phyloP scores from a whole-genome alignment of 1,284 basidiomycete genomes.

The Moniliophthora roreri region DNA sequence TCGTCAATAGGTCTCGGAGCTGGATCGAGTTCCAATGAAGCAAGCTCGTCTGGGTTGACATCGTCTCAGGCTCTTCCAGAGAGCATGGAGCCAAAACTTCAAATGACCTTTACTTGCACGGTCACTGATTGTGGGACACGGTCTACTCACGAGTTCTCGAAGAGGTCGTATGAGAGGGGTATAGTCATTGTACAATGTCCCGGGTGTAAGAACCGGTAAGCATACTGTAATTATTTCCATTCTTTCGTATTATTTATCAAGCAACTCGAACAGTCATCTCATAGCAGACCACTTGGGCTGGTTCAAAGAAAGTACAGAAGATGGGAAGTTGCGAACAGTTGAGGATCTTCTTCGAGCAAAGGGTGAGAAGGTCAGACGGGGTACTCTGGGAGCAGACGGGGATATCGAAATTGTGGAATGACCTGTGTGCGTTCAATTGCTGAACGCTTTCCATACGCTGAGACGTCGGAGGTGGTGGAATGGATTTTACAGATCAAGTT shows the following conservation, averaged over 20 bases:
- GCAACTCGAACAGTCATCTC: conserved; percentile 59
- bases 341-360: conserved; percentile 79
- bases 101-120: conserved; percentile 89
- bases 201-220: conserved; percentile 83
- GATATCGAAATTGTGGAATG: conserved; percentile 39
- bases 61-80: conserved; percentile 29
- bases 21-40: not conserved
- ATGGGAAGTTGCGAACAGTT: conserved; percentile 72
- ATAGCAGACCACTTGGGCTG: conserved; percentile 93
- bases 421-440: too few relatives aligned
- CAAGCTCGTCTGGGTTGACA: conserved; percentile 12
- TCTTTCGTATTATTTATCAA: conserved; percentile 5
- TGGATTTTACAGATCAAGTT: too few relatives aligned
- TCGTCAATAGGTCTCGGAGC: conserved; percentile 18
- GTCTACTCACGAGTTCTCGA: conserved; percentile 88
- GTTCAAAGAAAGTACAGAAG: conserved; percentile 82
- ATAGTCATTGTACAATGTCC: conserved; percentile 94
- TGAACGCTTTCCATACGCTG: too few relatives aligned
- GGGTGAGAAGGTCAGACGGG: conserved; percentile 74
- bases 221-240: conserved; percentile 10
- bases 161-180: conserved; percentile 82
- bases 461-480: too few relatives aligned
- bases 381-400: conserved; percentile 40
- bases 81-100: conserved; percentile 54
- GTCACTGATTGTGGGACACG: conserved; percentile 76